Evolutionary conservation across 495 filamentous ascomycete species (phyloP), one percentile per base, ranked within the genome.

Genomic region (Daldinia grandis): DNA sequence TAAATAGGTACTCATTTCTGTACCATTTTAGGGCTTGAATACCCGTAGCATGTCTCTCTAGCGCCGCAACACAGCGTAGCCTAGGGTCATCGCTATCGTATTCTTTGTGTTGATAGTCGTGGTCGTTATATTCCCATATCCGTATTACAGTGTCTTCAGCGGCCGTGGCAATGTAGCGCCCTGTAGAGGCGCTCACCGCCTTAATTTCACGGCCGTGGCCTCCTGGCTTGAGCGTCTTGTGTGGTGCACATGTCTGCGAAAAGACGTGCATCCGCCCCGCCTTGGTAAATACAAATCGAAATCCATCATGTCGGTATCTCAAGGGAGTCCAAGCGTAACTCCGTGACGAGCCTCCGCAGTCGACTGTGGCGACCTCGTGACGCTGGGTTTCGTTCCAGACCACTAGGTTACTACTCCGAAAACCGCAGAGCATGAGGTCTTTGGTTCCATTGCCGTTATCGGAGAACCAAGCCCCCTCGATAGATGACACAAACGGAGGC

Each of bases 191-290:
- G n/a, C 92, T 88, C 66, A 90, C 81, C 1, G 90, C 83, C 78
- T 95, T 95, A 68, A 98, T 91, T 81, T 99, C 95, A 35, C 95
- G 80, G 0, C 95, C 95, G 78, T 99, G 95, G 0, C 87, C 87
- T 0, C 95, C 95, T 0, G 74, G 58, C 28, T 88, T 87, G 1
- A 97, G 72, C 0, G 88, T 78, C 25, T 79, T 76, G 59, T 90
- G 85, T 1, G 81, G 76, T 1, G 84, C 75, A 1, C 74, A 54
- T 0, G 67, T 68, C 58, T 91, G 88, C 1, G 81, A 83, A 53
- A 85, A 81, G 1, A 88, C 69, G 55, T 81, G 78, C 66, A 90
- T 75, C 56, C 81, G 81, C 7, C 84, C 82, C 6, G 85, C 84
- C 73, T 87, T 87, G 21, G 85, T 87, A 75, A 86, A 89, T 1